phyloP scores from a whole-genome alignment of 2,329 filamentous ascomycete species.

The Penicillium sp. region DNA sequence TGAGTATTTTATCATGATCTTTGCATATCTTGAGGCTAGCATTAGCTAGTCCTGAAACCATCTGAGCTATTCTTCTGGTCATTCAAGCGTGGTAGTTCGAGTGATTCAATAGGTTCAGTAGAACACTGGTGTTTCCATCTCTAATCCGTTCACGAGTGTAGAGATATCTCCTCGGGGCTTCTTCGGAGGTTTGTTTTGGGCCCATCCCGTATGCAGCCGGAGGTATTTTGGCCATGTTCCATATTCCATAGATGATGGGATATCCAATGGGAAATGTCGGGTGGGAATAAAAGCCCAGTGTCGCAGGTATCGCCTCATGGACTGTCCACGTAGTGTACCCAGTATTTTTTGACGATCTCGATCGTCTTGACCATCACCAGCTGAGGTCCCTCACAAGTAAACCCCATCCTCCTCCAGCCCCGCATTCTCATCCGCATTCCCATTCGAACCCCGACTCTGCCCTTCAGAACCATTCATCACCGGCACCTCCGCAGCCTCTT shows the following conservation, averaged over 20 bases:
- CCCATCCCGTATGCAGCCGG: not conserved
- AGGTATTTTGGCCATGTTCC: not conserved
- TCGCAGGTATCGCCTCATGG: not conserved
- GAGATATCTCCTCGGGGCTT: not conserved
- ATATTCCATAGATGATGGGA: not conserved
- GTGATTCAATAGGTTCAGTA: not conserved
- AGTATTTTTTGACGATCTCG: not conserved
- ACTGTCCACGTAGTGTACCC: not conserved
- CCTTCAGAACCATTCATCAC: slow-evolving; percentile 21
- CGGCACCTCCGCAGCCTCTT: slow-evolving; percentile 22
- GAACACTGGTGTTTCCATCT: not conserved
- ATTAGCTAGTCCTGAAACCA: slow-evolving; percentile 8
- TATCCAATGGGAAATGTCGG: not conserved
- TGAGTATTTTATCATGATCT: slow-evolving; percentile 28
- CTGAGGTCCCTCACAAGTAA: slow-evolving; percentile 27
- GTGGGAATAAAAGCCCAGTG: not conserved
- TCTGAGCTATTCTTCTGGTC: not conserved
- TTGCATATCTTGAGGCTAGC: slow-evolving; percentile 17
- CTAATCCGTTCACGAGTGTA: not conserved
- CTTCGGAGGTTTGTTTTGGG: not conserved
- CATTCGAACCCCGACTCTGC: not conserved
- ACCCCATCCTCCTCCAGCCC: slow-evolving; percentile 27
- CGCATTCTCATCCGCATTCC: slow-evolving; percentile 3
- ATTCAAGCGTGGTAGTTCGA: not conserved
- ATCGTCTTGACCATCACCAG: not conserved